These are phyloP conservation scores for Meyerozyma guilliermondii DNA, from an alignment of 1,139 yeast species.

Conservation along the genomic window DNA sequence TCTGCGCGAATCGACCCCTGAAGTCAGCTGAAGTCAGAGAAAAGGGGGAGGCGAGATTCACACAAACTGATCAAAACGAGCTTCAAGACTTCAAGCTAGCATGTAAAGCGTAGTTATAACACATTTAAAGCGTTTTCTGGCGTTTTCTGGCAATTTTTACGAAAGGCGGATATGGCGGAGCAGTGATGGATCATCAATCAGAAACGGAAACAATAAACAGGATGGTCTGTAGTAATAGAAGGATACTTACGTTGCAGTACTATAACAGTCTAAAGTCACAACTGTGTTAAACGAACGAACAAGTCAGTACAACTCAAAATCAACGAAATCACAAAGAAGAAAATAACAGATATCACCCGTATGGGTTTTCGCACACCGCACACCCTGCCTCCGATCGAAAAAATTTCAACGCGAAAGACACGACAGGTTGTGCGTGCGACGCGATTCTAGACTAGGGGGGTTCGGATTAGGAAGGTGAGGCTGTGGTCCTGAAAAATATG, in stretches of 20 bases:
- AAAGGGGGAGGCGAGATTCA: too few relatives aligned
- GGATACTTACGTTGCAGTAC: constrained; percentile 2
- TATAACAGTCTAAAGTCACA: constrained; percentile 1
- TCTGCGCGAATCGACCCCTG: too few relatives aligned
- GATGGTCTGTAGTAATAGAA: not conserved
- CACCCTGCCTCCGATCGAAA: constrained; percentile 2
- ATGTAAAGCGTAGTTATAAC: too few relatives aligned
- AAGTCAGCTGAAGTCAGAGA: too few relatives aligned
- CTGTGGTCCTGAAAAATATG: not conserved
- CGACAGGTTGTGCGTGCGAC: not conserved
- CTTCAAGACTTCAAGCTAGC: too few relatives aligned
- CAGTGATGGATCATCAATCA: not conserved
- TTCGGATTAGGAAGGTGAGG: constrained; percentile 1
- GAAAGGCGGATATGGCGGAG: too few relatives aligned
- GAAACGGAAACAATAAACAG: not conserved
- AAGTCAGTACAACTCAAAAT: constrained; percentile 2
- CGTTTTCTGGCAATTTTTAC: too few relatives aligned
- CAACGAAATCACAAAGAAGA: not conserved
- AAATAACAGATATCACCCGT: not conserved
- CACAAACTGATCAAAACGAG: too few relatives aligned
- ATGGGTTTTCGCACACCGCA: constrained; percentile 2
- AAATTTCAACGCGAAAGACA: constrained; percentile 2
- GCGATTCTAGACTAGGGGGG: constrained; percentile 2
- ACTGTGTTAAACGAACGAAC: constrained; percentile 1
- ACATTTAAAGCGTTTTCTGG: too few relatives aligned